phyloP scores from a whole-genome alignment of 2,329 filamentous ascomycete genomes.

The Neonectria punicea region DNA sequence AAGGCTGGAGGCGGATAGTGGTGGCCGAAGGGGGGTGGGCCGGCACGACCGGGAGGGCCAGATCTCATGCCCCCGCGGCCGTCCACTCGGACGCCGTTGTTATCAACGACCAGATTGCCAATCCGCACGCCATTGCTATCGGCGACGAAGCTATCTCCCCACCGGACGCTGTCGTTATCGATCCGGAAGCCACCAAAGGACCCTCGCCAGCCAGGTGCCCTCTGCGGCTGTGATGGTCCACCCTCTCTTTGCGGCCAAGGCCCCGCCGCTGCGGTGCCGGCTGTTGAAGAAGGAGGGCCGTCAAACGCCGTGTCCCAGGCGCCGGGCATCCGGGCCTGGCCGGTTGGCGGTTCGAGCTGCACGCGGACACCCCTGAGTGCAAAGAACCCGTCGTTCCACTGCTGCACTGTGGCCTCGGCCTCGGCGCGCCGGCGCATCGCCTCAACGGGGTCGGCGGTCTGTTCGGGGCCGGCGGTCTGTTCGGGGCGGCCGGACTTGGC shows the following conservation, averaged over 20 bases:
- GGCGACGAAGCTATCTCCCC: slow-evolving; percentile 56
- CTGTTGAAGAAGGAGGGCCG: slow-evolving; percentile 17
- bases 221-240: slow-evolving; percentile 19
- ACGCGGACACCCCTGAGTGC: slow-evolving; percentile 60
- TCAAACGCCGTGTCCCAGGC: slow-evolving; percentile 40
- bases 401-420: slow-evolving; percentile 55
- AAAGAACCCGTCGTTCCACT: slow-evolving; percentile 70
- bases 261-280: slow-evolving; percentile 10
- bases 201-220: slow-evolving; percentile 21
- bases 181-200: slow-evolving; percentile 51
- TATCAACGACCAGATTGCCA: slow-evolving; percentile 55
- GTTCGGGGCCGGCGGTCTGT: slow-evolving; percentile 11
- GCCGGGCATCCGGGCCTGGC: slow-evolving; percentile 40
- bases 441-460: slow-evolving; percentile 32
- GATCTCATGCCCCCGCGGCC: slow-evolving; percentile 13
- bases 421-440: slow-evolving; percentile 41
- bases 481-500: slow-evolving; percentile 20
- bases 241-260: slow-evolving; percentile 27
- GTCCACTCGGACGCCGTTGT: slow-evolving; percentile 49
- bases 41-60: slow-evolving; percentile 6
- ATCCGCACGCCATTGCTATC: slow-evolving; percentile 59
- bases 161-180: slow-evolving; percentile 55
- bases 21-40: slow-evolving; percentile 11
- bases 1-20: slow-evolving; percentile 12
- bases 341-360: slow-evolving; percentile 39